These are phyloP conservation scores for Cupressus sempervirens DNA, from an alignment of 75 land plant species.

Conservation along the genomic window DNA sequence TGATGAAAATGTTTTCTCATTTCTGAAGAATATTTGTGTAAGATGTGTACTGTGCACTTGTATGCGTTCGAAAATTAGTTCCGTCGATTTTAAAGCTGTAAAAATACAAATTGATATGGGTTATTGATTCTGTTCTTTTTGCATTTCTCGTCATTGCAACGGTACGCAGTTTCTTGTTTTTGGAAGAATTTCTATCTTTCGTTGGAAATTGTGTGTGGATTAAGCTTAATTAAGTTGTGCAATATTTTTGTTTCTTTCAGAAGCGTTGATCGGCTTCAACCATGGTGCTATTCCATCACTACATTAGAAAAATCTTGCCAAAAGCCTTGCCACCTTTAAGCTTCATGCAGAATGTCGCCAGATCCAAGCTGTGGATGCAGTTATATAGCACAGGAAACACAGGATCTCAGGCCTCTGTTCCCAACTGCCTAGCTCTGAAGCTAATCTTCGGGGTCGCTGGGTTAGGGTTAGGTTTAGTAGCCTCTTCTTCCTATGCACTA, in stretches of 20 bases:
- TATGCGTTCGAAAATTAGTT: too few relatives aligned
- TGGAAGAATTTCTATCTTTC: too few relatives aligned
- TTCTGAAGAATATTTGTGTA: too few relatives aligned
- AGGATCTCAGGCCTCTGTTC: neutral
- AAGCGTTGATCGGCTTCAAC: neutral
- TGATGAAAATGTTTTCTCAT: too few relatives aligned
- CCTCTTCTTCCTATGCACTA: neutral
- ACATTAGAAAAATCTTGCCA: neutral
- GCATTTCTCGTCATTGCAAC: neutral
- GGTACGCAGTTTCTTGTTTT: too few relatives aligned
- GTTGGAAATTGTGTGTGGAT: neutral
- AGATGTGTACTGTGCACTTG: too few relatives aligned
- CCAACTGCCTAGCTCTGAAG: neutral
- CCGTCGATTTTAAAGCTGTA: neutral
- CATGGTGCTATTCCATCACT: neutral
- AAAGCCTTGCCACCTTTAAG: neutral
- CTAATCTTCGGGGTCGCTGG: neutral
- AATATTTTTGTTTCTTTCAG: neutral
- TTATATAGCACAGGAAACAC: neutral
- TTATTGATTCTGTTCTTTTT: neutral
- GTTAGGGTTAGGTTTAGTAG: slow-evolving; percentile 5
- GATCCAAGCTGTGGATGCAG: neutral
- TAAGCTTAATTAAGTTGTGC: neutral
- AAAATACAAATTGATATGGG: neutral
- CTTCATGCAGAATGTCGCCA: neutral